Percentiles rank a stretch among this genome's conserved stretches.
Conservation (phyloP, 2,329 filamentous ascomycete genomes). For the Westerdykella sp. region DNA sequence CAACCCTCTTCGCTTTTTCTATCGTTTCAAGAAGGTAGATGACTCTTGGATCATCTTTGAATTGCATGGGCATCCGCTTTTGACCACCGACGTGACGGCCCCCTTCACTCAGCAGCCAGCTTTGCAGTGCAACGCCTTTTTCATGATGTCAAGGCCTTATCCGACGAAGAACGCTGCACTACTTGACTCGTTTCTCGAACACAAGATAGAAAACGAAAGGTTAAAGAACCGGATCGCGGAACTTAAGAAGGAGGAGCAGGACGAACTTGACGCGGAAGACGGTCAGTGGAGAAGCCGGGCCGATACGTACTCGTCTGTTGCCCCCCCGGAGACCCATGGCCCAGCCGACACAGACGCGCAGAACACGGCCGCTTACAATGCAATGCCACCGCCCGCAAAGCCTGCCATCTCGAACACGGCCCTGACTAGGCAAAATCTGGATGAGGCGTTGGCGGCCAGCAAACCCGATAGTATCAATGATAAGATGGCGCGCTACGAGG, state of each 20-base stretch:
- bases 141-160: conserved; percentile 87
- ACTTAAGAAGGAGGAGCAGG: conserved; percentile 76
- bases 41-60: conserved; percentile 75
- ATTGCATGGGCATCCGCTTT: conserved; percentile 85
- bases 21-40: conserved; percentile 72
- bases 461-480: conserved; percentile 72
- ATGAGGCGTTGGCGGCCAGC: conserved; percentile 60
- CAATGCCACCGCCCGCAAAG: conserved; percentile 63
- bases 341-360: conserved; percentile 33
- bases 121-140: conserved; percentile 75
- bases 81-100: conserved; percentile 61
- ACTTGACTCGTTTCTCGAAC: conserved; percentile 88
- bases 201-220: conserved; percentile 93
- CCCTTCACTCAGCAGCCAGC: conserved; percentile 56
- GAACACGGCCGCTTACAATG: conserved; percentile 32
- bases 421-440: conserved; percentile 73
- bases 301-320: conserved; percentile 51
- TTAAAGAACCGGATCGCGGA: conserved; percentile 78
- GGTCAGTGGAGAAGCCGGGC: conserved; percentile 54
- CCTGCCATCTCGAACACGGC: conserved; percentile 58
- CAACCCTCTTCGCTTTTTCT: conserved; percentile 76
- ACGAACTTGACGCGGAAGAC: conserved; percentile 64
- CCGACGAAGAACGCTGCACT: conserved; percentile 80
- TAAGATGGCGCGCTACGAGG: conserved; percentile 79
- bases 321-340: conserved; percentile 39